Evolutionary conservation across 1,139 yeast species (phyloP).

Genomic region (Saccharomyces pastorianus): DNA sequence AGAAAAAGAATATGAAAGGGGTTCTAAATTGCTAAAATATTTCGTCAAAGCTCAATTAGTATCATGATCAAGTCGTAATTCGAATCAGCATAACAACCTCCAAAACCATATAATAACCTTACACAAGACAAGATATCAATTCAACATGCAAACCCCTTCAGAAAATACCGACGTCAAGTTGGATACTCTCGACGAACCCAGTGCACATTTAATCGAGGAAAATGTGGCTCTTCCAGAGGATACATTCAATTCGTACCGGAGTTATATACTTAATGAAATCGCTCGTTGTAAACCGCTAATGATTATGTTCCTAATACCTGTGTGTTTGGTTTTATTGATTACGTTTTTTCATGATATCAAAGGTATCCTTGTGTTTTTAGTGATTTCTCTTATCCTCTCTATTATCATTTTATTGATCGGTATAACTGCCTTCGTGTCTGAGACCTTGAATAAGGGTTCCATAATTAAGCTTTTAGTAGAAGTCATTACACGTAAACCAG

Average conservation of each 20-base stretch:
- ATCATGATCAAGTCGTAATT: too few relatives aligned
- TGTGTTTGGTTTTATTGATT: neutral
- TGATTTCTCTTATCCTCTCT: neutral
- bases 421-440: neutral
- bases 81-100: too few relatives aligned
- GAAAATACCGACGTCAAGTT: neutral
- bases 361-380: neutral
- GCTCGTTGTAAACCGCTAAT: neutral
- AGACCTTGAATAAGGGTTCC: neutral
- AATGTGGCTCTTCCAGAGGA: neutral
- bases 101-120: too few relatives aligned
- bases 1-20: too few relatives aligned
- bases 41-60: too few relatives aligned
- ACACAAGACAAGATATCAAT: too few relatives aligned
- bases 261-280: neutral
- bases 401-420: neutral
- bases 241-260: neutral
- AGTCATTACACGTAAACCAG: neutral
- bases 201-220: neutral
- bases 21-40: too few relatives aligned
- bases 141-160: neutral
- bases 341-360: neutral
- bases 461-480: neutral
- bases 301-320: neutral
- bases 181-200: neutral